Evolutionary conservation across 2,329 filamentous ascomycete genomes (phyloP), one percentile per base, ranked within the genome.

Genomic region (Nannizziopsis arthrosporioides): DNA sequence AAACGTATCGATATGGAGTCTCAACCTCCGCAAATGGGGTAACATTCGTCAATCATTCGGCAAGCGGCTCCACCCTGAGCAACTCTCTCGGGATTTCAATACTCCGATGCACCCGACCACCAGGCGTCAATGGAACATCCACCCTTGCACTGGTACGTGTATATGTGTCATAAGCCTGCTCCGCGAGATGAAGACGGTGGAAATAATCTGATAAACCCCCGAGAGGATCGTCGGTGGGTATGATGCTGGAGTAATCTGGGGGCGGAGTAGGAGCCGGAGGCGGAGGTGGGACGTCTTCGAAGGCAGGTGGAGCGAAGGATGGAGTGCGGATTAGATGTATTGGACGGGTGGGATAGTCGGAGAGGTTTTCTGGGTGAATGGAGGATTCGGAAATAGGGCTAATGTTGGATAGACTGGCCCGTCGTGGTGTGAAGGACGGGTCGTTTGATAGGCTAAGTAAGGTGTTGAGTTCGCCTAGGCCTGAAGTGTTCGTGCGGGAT

Each of bases 261-360:
- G 89, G 89, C 1, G 88, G 88, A 0, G 87, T 93, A 54, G 84
- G 72, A 12, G 84, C 64, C 0, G 82, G 80, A 44, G 84, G 84
- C 3, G 85, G 84, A 2, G 85, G 81, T 4, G 80, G 75, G 46
- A 93, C 84, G 4, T 86, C 86, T 53, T 92, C 82, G 59, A 94
- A 94, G 0, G 85, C 79, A 0, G 89, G 88, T 1, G 89, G 89
- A 51, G 88, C 88, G 68, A 88, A 94, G 0, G 86, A 93, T 0
- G 89, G 89, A 5, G 80, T 76, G 18, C 89, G 81, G 30, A 94
- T 68, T 1, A 94, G 74, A 63, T 94, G 89, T 45, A 94, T 93
- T 0, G 89, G 88, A 4, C 87, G 76, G 27, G 17, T 43, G 32
- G 77, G 70, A 6, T 73, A 67, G 44, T 67, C 59, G 46, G 69